phyloP scores from a whole-genome alignment of 2,329 filamentous ascomycete genomes.

The Calycina herbarum region DNA sequence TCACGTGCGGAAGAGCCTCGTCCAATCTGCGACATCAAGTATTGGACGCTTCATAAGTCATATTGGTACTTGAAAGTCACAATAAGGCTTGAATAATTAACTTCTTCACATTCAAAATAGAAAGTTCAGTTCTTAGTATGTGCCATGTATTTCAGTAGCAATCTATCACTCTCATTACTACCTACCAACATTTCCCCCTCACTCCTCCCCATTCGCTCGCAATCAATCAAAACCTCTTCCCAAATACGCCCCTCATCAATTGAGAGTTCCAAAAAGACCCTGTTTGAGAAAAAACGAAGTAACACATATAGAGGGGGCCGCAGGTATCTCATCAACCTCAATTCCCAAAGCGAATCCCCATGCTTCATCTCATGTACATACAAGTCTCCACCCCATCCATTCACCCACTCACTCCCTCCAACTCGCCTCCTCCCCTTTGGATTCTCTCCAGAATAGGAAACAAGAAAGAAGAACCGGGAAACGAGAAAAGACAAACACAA shows the following conservation, averaged over 20 bases:
- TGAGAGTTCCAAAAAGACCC: not conserved
- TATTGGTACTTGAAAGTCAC: not conserved
- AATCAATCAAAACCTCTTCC: not conserved
- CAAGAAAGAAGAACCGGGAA: slow-evolving; percentile 15
- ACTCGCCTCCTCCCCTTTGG: not conserved
- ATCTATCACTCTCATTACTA: slow-evolving; percentile 6
- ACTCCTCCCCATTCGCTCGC: not conserved
- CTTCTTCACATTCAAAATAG: not conserved
- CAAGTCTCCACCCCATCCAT: not conserved
- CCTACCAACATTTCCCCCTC: not conserved
- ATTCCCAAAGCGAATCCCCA: slow-evolving; percentile 2
- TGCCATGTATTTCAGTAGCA: slow-evolving; percentile 1
- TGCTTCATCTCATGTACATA: slow-evolving; percentile 23
- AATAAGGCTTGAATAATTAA: not conserved
- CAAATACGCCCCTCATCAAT: slow-evolving; percentile 3
- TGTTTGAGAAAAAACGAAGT: not conserved
- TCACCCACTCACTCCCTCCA: not conserved
- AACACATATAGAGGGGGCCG: not conserved
- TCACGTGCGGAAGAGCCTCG: not conserved
- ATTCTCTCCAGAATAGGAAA: slow-evolving; percentile 5
- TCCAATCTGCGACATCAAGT: not conserved
- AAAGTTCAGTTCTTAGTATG: not conserved
- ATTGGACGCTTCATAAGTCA: not conserved
- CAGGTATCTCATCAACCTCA: not conserved
- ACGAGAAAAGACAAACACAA: slow-evolving; percentile 15